Base-by-base conservation (phyloP, 495 filamentous ascomycete species). In the Melanomma pulvis-pyrius region DNA sequence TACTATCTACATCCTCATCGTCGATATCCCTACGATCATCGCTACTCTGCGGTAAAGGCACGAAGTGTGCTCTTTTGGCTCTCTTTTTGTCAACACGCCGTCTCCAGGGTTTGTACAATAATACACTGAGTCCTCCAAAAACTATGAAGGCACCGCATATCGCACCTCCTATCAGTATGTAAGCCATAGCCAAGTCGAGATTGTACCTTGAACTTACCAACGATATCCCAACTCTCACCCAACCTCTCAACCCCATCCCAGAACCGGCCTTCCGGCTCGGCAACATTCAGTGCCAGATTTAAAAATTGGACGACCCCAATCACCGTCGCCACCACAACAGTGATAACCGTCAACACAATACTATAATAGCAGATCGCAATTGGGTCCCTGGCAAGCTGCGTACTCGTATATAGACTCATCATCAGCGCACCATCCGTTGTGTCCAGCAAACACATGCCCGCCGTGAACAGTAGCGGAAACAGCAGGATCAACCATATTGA, bases 331-430 rank as follows among this genome's bases (percentile, higher is more conserved):
- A 97, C 93, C 12, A 92, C 75, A n/a, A 97, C 89, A 1, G 93
- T 97, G 61, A 97, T 82, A 0, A 83, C 83, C 0, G 92, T 97
- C 19, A 98, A 80, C 1, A 96, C 90, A 71, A 96, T 93, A 15
- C 90, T 94, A 80, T 96, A 97, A 79, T 98, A 98, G 12, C 96
- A 75, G 57, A 97, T 91, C 15, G 93, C 92, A 44, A 97, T 87
- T 0, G 82, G 82, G 71, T 97, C 94, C 49, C 89, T 78, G 1
- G 90, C 86, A 52, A 90, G 82, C 7, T 83, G 80, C 32, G 89
- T 87, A 36, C 85, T 91, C 0, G 92, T 91, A 79, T 98, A 98
- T 5, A 98, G 81, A 0, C 90, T 87, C 84, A 96, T 93, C 93
- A 97, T 98, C 0, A 97, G 85, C 7, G 93, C 92, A 13, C 93